Conservation (phyloP, 192 early-diverging fungal genomes). For the Backusella macrospora region DNA sequence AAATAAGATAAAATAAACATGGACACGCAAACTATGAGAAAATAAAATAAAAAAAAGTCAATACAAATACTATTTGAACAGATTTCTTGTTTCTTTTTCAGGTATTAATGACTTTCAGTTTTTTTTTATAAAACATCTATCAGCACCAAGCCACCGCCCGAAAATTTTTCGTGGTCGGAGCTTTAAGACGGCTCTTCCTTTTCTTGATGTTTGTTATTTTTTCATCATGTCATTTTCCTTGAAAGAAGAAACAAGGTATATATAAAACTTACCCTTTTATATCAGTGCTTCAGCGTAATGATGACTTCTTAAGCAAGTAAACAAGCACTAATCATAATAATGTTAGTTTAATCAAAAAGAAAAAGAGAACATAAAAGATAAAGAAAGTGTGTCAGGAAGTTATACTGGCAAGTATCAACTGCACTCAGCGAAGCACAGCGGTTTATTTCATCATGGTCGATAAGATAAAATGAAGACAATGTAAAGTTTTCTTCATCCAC, state of each 20-base stretch:
- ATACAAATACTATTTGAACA: too few relatives aligned
- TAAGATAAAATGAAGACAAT: slow-evolving; percentile 43
- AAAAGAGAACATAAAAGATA: not conserved
- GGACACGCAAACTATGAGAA: too few relatives aligned
- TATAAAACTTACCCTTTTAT: not conserved
- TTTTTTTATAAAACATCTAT: slow-evolving; percentile 2
- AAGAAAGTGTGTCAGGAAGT: slow-evolving; percentile 34
- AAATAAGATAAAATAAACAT: too few relatives aligned
- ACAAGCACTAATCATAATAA: too few relatives aligned
- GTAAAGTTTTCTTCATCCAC: slow-evolving; percentile 22
- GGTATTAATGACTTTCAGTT: not conserved
- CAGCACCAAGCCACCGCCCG: slow-evolving; percentile 8
- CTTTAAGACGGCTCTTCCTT: slow-evolving; percentile 11
- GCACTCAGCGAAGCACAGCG: slow-evolving; percentile 48
- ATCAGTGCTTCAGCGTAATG: not conserved
- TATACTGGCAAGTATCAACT: slow-evolving; percentile 50
- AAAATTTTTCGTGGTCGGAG: slow-evolving; percentile 4
- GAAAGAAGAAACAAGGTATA: not conserved
- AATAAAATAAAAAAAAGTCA: too few relatives aligned
- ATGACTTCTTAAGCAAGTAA: too few relatives aligned
- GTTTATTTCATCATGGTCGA: slow-evolving; percentile 47
- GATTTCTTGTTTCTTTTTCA: not conserved
- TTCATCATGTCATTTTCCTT: slow-evolving; percentile 12
- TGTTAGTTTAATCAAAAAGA: not conserved
- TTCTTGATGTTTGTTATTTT: not conserved